Conservation (phyloP, 2,329 filamentous ascomycete genomes). For the Cladophialophora chaetospira region DNA sequence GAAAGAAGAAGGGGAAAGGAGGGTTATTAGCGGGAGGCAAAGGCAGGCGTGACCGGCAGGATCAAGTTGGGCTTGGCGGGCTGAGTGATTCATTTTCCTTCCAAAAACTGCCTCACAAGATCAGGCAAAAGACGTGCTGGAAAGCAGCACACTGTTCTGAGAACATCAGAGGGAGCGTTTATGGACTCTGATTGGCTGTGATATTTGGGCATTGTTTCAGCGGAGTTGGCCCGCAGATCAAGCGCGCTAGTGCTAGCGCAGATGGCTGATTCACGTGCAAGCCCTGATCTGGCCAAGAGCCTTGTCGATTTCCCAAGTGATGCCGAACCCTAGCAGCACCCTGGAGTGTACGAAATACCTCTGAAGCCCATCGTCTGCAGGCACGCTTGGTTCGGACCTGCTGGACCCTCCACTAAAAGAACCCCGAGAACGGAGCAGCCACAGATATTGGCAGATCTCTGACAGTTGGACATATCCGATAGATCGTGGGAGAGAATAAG, state of each 20-base stretch:
- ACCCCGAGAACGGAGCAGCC: too few species aligned
- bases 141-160: conserved; percentile 19
- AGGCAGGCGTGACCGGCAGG: conserved; percentile 14
- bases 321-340: too few species aligned
- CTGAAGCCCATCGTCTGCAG: too few species aligned
- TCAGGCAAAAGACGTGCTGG: conserved; percentile 22
- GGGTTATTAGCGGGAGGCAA: conserved; percentile 26
- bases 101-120: conserved; percentile 13
- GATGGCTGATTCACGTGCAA: background rate
- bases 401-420: too few species aligned
- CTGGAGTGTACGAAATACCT: too few species aligned
- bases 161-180: conserved; percentile 5
- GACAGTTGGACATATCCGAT: too few species aligned
- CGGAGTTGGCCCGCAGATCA: background rate
- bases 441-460: too few species aligned
- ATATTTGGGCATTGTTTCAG: conserved; percentile 10
- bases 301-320: too few species aligned
- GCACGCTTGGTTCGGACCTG: too few species aligned
- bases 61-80: conserved; percentile 25
- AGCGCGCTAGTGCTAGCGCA: background rate
- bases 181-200: conserved; percentile 27
- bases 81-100: conserved; percentile 7
- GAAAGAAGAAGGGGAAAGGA: conserved; percentile 11
- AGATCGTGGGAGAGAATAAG: too few species aligned
- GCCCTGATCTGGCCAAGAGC: too few species aligned